phyloP scores from a whole-genome alignment of 2,329 filamentous ascomycete genomes.

The Dactylonectria macrodidyma region DNA sequence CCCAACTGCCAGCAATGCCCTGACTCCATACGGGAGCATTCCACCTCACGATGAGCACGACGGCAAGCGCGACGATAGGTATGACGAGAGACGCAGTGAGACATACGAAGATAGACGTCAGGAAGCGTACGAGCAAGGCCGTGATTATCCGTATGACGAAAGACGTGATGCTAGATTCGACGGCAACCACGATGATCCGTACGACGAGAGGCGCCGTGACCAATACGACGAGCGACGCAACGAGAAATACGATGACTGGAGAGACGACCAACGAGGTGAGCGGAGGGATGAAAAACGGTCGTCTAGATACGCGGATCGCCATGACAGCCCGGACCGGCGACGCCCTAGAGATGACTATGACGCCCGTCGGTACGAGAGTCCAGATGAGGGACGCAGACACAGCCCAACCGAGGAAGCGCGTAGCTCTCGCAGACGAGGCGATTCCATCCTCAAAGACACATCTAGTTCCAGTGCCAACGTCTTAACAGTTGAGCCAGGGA shows the following conservation, averaged over 20 bases:
- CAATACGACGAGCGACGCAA: constrained; percentile 2
- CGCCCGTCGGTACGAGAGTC: constrained; percentile 33
- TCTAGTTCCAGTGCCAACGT: constrained; percentile 57
- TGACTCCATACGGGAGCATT: constrained; percentile 50
- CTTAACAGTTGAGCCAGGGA: constrained; percentile 59
- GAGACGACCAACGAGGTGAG: constrained; percentile 3
- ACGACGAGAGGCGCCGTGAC: constrained; percentile 6
- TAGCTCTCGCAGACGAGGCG: constrained; percentile 38
- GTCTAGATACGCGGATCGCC: constrained; percentile 33
- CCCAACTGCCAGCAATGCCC: constrained; percentile 37
- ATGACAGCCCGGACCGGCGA: constrained; percentile 30
- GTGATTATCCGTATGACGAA: constrained; percentile 12
- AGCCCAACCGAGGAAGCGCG: constrained; percentile 40
- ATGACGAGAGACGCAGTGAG: constrained; percentile 11
- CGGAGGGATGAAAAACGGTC: constrained; percentile 20
- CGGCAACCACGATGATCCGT: constrained; percentile 4
- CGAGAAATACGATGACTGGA: constrained; percentile 8
- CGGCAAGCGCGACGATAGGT: constrained; percentile 1
- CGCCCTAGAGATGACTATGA: constrained; percentile 26
- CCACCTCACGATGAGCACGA: constrained; percentile 32
- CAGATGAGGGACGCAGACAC: constrained; percentile 30
- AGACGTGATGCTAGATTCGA: constrained; percentile 8
- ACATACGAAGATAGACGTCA: neutral
- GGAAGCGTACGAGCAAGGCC: neutral
- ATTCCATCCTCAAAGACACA: constrained; percentile 52